Conservation (phyloP, 257 asterid species). For the Craterostigma plantagineum region DNA sequence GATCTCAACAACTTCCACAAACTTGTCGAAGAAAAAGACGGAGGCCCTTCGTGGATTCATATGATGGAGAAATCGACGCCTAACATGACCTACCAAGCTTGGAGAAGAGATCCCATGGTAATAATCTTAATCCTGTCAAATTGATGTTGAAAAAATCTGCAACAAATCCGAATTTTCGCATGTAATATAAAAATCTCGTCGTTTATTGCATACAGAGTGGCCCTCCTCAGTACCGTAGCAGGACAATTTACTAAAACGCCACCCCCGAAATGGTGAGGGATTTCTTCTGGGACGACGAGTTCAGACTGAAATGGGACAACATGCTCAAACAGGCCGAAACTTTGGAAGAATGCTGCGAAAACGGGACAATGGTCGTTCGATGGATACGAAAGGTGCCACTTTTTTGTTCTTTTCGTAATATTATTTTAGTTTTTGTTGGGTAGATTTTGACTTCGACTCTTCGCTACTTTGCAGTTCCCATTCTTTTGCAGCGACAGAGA, state of each 20-base stretch:
- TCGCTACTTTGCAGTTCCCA: slow-evolving; percentile 30
- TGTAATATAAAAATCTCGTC: background rate
- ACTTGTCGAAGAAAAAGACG: slow-evolving; percentile 57
- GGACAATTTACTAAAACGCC: slow-evolving; percentile 78
- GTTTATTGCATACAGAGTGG: slow-evolving; percentile 28
- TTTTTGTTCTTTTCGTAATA: background rate
- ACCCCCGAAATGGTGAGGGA: slow-evolving; percentile 83
- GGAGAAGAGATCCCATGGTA: slow-evolving; percentile 93
- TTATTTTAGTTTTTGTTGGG: background rate
- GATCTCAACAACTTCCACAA: slow-evolving; percentile 45
- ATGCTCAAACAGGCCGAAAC: slow-evolving; percentile 61
- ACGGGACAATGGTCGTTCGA: slow-evolving; percentile 70
- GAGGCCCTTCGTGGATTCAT: slow-evolving; percentile 71
- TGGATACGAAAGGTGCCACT: slow-evolving; percentile 80
- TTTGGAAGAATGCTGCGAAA: slow-evolving; percentile 46
- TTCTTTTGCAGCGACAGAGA: slow-evolving; percentile 69
- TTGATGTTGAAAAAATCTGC: background rate
- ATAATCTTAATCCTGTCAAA: background rate
- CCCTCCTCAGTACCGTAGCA: slow-evolving; percentile 88
- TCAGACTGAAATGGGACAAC: slow-evolving; percentile 77
- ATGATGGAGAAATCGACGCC: slow-evolving; percentile 70
- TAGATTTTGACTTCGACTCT: slow-evolving; percentile 2
- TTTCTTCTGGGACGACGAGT: slow-evolving; percentile 90
- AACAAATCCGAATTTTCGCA: background rate
- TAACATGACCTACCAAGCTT: slow-evolving; percentile 77